Evolutionary conservation across 441 rosid genomes (phyloP).

Genomic region (Erodium moschatum): DNA sequence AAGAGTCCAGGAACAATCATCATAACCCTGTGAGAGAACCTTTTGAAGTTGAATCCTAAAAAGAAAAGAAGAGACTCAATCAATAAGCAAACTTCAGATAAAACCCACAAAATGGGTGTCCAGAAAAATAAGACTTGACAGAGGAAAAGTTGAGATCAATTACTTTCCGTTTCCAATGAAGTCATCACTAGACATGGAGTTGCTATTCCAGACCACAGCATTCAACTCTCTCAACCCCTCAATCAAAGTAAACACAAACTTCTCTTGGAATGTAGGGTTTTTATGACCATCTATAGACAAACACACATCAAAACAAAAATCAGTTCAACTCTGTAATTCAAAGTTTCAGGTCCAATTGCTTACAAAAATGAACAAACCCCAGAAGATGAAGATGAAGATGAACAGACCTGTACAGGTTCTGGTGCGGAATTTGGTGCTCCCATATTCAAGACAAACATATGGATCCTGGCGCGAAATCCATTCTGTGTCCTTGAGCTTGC

Average conservation of each 20-base stretch:
- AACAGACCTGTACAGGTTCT: slow-evolving; percentile 67
- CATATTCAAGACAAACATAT: slow-evolving; percentile 67
- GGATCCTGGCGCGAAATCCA: slow-evolving; percentile 93
- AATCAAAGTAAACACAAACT: slow-evolving; percentile 59
- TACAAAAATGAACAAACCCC: neutral
- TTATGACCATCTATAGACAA: slow-evolving; percentile 58
- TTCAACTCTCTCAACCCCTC: slow-evolving; percentile 74
- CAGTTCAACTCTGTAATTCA: neutral
- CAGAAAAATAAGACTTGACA: neutral
- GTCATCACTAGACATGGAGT: slow-evolving; percentile 51
- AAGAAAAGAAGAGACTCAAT: slow-evolving; percentile 6
- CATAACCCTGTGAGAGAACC: slow-evolving; percentile 59
- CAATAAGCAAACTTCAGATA: neutral
- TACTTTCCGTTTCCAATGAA: slow-evolving; percentile 89
- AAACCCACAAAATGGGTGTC: neutral
- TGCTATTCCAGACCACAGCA: slow-evolving; percentile 76
- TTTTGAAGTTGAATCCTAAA: slow-evolving; percentile 62
- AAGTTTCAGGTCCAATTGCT: neutral
- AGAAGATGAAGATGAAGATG: neutral
- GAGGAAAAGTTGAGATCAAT: slow-evolving; percentile 14
- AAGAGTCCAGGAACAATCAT: slow-evolving; percentile 58
- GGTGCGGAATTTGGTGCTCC: slow-evolving; percentile 50
- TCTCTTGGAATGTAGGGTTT: slow-evolving; percentile 80
- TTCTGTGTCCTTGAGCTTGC: slow-evolving; percentile 78
- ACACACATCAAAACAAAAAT: neutral